Conservation (phyloP, 2,329 filamentous ascomycete genomes). For the Bipolaris zeicola region DNA sequence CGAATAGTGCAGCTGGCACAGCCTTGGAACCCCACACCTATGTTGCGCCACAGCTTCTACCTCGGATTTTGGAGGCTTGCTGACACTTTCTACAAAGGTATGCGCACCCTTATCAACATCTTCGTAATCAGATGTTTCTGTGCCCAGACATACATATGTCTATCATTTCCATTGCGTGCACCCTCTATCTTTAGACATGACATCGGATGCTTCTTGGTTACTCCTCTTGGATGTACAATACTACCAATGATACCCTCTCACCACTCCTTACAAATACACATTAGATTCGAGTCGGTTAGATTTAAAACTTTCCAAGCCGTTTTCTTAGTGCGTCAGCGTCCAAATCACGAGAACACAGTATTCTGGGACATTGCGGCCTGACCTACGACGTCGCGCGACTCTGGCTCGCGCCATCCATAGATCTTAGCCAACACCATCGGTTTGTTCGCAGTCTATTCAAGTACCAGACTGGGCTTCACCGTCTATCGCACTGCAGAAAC, state of each 20-base stretch:
- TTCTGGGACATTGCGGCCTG: constrained; percentile 16
- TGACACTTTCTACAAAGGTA: constrained; percentile 3
- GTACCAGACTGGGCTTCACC: constrained; percentile 5
- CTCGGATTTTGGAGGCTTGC: constrained; percentile 2
- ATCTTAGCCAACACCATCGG: neutral
- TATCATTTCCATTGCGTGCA: neutral
- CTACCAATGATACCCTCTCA: neutral
- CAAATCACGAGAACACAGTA: constrained; percentile 16
- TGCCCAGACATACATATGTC: neutral
- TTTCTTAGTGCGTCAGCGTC: constrained; percentile 16
- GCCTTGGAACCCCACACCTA: constrained; percentile 7
- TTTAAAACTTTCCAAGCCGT: neutral
- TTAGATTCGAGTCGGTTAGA: neutral
- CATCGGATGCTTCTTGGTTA: constrained; percentile 6
- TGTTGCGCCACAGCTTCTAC: constrained; percentile 6
- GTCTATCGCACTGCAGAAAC: neutral
- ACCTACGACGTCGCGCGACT: constrained; percentile 10
- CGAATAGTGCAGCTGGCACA: constrained; percentile 7
- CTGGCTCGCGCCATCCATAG: neutral
- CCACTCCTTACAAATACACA: neutral
- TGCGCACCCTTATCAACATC: neutral
- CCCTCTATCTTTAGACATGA: neutral
- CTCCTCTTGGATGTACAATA: neutral
- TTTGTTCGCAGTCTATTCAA: neutral
- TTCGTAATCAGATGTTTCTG: neutral